Conservation (phyloP, 306 rosid genomes). For the Vigna radiata region DNA sequence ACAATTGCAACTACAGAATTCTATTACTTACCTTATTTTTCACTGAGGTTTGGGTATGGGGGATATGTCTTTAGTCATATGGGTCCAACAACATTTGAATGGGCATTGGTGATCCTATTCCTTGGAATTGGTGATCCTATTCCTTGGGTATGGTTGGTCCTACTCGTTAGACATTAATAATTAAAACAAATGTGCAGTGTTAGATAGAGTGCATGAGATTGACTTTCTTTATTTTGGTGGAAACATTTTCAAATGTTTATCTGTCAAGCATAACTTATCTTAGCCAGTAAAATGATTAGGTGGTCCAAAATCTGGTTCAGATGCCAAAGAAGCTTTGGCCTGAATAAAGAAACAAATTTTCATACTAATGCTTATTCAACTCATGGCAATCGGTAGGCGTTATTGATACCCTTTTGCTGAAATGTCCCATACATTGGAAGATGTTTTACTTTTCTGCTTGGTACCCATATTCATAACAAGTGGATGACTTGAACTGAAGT, state of each 20-base stretch:
- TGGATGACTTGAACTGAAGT: background rate
- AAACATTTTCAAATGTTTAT: slow-evolving; percentile 15
- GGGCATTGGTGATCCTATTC: background rate
- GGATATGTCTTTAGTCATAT: background rate
- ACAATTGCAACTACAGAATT: too few species aligned
- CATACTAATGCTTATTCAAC: background rate
- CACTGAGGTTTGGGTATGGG: background rate
- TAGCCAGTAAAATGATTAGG: slow-evolving; percentile 37
- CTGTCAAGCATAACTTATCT: slow-evolving; percentile 43
- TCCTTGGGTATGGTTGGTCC: slow-evolving; percentile 35
- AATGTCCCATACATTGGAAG: background rate
- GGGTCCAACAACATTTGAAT: background rate
- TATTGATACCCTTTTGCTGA: background rate
- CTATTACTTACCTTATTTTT: too few species aligned
- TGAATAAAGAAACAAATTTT: background rate
- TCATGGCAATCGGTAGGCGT: too few species aligned
- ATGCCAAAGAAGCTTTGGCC: slow-evolving; percentile 7
- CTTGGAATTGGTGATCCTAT: slow-evolving; percentile 12
- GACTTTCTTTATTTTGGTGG: slow-evolving; percentile 6
- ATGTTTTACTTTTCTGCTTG: background rate
- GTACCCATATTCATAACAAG: background rate
- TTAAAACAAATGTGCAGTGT: slow-evolving; percentile 24
- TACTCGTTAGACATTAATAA: slow-evolving; percentile 34
- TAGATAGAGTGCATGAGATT: slow-evolving; percentile 30
- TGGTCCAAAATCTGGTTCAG: slow-evolving; percentile 10